Base-by-base conservation (phyloP, 306 rosid species). In the Ormosia semicastrata region DNA sequence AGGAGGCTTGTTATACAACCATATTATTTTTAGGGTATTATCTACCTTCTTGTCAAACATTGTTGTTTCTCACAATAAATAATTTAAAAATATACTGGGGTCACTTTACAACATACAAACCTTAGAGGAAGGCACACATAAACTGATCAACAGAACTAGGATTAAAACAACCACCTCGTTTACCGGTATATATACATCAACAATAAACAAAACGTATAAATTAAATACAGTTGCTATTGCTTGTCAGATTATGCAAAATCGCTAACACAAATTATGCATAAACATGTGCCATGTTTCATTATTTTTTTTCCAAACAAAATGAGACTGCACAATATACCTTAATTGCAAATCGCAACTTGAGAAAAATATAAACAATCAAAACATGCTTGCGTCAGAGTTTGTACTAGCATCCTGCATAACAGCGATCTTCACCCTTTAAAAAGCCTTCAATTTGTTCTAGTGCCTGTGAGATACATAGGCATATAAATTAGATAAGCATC, bases 391-490 rank as follows among this genome's bases (percentile, higher is more conserved):
- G 40, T 18, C 47, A 29, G 44, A 59, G 53, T 14, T 79, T 44
- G 52, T 7, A 69, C 86, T 82, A 90, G 73, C 66, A 81, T 59
- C 72, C 72, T 34, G 83, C 78, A 65, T 70, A 72, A 62, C 34
- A 60, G 57, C 79, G 80, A 79, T 82, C 80, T 79, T 89, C 91
- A 56, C 84, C 72, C 77, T 84, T 87, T 84, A 96, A 81, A 71
- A 86, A 93, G 72, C 37, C 49, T 63, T 66, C 86, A 81, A 96
- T 92, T 86, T 91, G 94, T 79, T 90, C 94, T 14, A 93, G 92
- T 41, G 91, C 98, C 99, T 93, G 89, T 44, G 11, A 87, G 80
- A 77, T 52, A 77, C 73, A 85, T 29, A 46, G 7, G 70, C 58
- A 66, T 67, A 64, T 43, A 13, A 52, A 68, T 29, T 69, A 68